A percentile compares a stretch with the other conserved stretches of the same genome.
phyloP scores from a whole-genome alignment of 176 grass and related monocot species.

The Canna indica region DNA sequence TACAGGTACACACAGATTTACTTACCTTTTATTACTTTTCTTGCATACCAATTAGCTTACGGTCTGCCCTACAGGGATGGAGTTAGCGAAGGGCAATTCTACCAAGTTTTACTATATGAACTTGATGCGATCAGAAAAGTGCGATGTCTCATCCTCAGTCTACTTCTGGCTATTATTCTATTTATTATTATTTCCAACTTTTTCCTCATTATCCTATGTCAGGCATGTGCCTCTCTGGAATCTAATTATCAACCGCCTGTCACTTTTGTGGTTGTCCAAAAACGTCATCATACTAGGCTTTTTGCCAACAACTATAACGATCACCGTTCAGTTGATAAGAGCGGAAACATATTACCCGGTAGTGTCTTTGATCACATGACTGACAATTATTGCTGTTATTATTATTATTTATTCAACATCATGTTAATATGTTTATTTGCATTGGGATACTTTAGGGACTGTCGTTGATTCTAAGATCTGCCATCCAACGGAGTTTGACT shows the following conservation, averaged over 20 bases:
- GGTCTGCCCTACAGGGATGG: slow-evolving; percentile 46
- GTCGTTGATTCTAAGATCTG: slow-evolving; percentile 94
- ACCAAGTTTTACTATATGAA: slow-evolving; percentile 76
- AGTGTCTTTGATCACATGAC: neutral
- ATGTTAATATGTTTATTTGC: neutral
- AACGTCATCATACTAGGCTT: slow-evolving; percentile 84
- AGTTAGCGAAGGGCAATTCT: slow-evolving; percentile 89
- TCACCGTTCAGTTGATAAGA: slow-evolving; percentile 38
- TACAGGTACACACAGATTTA: slow-evolving; percentile 40
- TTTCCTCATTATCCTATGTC: neutral
- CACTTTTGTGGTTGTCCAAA: slow-evolving; percentile 86
- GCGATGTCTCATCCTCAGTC: neutral
- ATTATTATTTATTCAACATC: neutral
- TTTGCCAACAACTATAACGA: slow-evolving; percentile 80
- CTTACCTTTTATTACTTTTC: neutral
- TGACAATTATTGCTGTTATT: neutral
- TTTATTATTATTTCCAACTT: neutral
- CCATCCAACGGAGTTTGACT: slow-evolving; percentile 90
- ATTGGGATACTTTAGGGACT: slow-evolving; percentile 43
- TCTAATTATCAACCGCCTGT: slow-evolving; percentile 69
- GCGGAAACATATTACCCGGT: slow-evolving; percentile 93
- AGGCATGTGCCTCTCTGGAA: slow-evolving; percentile 80
- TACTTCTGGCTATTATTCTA: neutral
- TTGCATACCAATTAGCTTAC: neutral
- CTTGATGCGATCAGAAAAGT: slow-evolving; percentile 80